phyloP scores from a whole-genome alignment of 305 asterid genomes.

The Striga hermonthica region DNA sequence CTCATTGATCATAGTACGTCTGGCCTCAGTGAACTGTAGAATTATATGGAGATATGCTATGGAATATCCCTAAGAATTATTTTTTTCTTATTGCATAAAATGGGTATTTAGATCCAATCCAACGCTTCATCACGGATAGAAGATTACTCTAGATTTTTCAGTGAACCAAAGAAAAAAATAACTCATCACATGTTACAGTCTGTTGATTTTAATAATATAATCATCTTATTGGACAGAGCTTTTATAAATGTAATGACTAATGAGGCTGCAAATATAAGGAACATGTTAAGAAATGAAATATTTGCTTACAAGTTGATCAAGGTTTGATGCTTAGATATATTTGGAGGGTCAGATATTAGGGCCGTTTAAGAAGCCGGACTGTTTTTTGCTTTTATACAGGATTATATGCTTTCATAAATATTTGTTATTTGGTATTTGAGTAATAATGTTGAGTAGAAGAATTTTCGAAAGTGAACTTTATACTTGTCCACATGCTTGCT shows the following conservation, averaged over 20 bases:
- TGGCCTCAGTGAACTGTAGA: too few relatives aligned
- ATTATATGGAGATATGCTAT: too few relatives aligned
- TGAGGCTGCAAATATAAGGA: not conserved
- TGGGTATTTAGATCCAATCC: not conserved
- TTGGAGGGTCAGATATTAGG: not conserved
- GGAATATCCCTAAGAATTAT: too few relatives aligned
- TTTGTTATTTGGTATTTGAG: not conserved
- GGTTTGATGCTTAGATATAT: conserved; percentile 4
- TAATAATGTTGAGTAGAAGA: not conserved
- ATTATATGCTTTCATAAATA: not conserved
- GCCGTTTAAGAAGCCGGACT: not conserved
- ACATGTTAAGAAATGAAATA: conserved; percentile 9
- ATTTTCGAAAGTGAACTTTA: not conserved
- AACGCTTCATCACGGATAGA: not conserved
- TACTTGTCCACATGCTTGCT: conserved; percentile 2
- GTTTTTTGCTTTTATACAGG: not conserved
- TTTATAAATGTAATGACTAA: not conserved
- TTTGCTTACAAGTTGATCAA: not conserved
- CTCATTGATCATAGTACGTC: too few relatives aligned
- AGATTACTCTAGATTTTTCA: not conserved
- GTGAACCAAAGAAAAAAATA: not conserved
- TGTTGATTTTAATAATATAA: conserved; percentile 5
- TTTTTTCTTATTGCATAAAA: not conserved
- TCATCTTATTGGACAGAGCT: not conserved
- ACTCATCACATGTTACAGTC: not conserved